phyloP scores from a whole-genome alignment of 202 grass and related monocot genomes.

The Saccharum hybrid region DNA sequence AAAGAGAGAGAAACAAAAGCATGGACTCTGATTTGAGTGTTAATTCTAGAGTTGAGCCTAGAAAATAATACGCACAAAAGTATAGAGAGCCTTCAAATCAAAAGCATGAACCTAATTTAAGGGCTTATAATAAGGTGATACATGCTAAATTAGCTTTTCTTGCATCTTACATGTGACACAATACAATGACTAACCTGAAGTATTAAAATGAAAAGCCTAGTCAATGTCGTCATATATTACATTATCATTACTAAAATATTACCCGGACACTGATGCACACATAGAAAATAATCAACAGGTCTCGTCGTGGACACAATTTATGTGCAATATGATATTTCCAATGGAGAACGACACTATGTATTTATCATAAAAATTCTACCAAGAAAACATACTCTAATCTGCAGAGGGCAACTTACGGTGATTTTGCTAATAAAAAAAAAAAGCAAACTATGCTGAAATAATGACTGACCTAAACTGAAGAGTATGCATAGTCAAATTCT shows the following conservation, averaged over 20 bases:
- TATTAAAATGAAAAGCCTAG: neutral
- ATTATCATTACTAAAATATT: slow-evolving; percentile 13
- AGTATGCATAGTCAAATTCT: neutral
- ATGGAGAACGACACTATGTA: neutral
- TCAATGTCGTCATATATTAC: neutral
- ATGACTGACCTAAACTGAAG: neutral
- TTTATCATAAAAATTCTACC: too few relatives aligned
- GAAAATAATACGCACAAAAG: too few relatives aligned
- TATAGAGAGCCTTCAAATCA: too few relatives aligned
- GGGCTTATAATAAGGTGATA: too few relatives aligned
- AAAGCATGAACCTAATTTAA: neutral
- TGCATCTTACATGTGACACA: neutral
- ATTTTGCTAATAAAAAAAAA: neutral
- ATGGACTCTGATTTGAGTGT: too few relatives aligned
- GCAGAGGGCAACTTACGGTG: neutral
- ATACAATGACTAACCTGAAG: neutral
- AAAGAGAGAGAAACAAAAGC: too few relatives aligned
- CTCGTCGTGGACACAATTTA: neutral
- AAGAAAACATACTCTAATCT: slow-evolving; percentile 4
- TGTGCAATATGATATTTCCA: too few relatives aligned
- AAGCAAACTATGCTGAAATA: neutral
- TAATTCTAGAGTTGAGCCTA: too few relatives aligned
- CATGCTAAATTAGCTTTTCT: too few relatives aligned
- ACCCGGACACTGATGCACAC: neutral
- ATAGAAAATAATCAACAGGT: neutral